Evolutionary conservation across 352 stramenopile genomes (phyloP), one percentile per base, ranked within the genome.

Genomic region (Thalassiosira livingstoniorum): DNA sequence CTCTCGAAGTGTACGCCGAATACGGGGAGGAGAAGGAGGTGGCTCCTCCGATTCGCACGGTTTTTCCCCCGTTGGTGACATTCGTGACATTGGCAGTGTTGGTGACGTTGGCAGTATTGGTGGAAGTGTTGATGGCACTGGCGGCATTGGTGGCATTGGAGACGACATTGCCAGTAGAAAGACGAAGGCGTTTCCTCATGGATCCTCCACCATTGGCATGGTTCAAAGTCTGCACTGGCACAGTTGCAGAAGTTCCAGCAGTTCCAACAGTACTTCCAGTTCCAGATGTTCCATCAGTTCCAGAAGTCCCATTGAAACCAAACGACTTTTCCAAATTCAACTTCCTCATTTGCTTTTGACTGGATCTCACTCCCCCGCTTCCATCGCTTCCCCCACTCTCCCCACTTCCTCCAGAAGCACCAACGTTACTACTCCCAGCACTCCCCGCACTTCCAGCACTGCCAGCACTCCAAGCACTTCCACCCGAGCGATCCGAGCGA

Each of bases 311-410:
- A 21, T 64, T 21, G 27, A 32, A 29, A 25, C 60, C 47, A 31
- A 80, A 29, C 42, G 78, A 72, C 35, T 57, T 51, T 37, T 80
- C 63, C 63, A 80, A 80, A 63, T 77, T 80, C 31, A 80, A 55
- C 58, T 80, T 79, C 15, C 29, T 32, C 31, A 85, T 57, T 42
- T 73, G 62, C 58, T 25, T 65, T 0, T 65, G 69, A n/a, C 29
- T 62, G 27, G 35, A 43, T 15, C 58, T 57, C 53, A 66, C 60
- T 13, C 42, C 25, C 29, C 47, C 39, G 31, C 61, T 43, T 1
- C 15, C 27, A 15, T n/a, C 47, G 47, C 5, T n/a, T 4, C 5
- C 27, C 21, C 47, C 47, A 5, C n/a, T n/a, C n/a, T n/a, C n/a
- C 5, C 47, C 47, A n/a, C 5, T n/a, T 4, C 5, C 27, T 29